phyloP scores from a whole-genome alignment of 2,329 filamentous ascomycete genomes.

The Sarocladiaceae sp. region DNA sequence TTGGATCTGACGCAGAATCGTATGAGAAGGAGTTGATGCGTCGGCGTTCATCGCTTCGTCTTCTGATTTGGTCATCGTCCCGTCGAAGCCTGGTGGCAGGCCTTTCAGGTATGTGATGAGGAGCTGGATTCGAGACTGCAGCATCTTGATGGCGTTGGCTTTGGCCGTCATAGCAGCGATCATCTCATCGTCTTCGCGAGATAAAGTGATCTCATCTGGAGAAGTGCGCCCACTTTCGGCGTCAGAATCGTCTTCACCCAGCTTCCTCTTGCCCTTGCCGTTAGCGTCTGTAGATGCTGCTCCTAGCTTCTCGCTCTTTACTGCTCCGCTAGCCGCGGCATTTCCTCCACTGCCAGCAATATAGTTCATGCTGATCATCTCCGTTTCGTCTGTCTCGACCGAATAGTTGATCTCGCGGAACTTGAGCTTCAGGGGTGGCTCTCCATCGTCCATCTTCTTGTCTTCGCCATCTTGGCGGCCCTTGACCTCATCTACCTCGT shows the following conservation, averaged over 20 bases:
- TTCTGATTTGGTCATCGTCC: constrained; percentile 21
- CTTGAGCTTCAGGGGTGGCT: constrained; percentile 55
- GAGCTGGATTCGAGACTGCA: constrained; percentile 71
- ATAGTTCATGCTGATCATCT: constrained; percentile 97
- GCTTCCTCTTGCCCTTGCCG: constrained; percentile 47
- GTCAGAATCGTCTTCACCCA: constrained; percentile 26
- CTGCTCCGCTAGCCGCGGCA: constrained; percentile 54
- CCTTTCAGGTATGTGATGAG: constrained; percentile 72
- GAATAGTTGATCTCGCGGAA: constrained; percentile 84
- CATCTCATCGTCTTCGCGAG: constrained; percentile 56
- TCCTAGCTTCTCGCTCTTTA: constrained; percentile 36
- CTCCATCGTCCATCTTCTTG: constrained; percentile 67
- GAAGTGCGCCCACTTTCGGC: constrained; percentile 20
- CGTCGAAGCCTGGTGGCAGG: constrained; percentile 62
- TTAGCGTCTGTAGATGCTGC: constrained; percentile 41
- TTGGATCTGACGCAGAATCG: constrained; percentile 82
- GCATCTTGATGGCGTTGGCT: constrained; percentile 89
- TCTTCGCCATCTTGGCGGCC: constrained; percentile 52
- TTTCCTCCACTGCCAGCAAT: constrained; percentile 82
- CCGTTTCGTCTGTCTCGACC: constrained; percentile 89
- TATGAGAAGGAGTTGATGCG: constrained; percentile 51
- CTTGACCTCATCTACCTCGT: constrained; percentile 60
- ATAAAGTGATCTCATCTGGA: constrained; percentile 38
- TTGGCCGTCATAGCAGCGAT: constrained; percentile 73
- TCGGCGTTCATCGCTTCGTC: constrained; percentile 27